Evolutionary conservation across 1,139 yeast genomes (phyloP).

Genomic region (Blastobotrys proliferans): DNA sequence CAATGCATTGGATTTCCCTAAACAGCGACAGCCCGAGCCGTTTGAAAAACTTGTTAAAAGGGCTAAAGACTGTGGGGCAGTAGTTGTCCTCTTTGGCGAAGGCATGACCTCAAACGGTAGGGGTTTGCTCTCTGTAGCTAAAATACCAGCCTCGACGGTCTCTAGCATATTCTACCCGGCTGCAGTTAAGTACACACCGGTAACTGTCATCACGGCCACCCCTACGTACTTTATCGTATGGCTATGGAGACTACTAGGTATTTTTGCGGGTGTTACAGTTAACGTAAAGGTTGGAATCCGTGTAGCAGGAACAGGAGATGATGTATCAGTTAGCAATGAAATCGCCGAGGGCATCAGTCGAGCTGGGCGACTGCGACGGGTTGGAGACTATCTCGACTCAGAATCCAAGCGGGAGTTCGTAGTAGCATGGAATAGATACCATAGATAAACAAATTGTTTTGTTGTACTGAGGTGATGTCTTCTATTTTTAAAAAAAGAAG

Average conservation of each 20-base stretch:
- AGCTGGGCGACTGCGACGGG: slow-evolving; percentile 33
- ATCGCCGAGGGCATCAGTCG: slow-evolving; percentile 28
- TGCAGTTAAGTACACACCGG: slow-evolving; percentile 34
- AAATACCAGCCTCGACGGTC: slow-evolving; percentile 15
- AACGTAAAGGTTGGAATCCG: slow-evolving; percentile 25
- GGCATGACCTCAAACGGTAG: slow-evolving; percentile 42
- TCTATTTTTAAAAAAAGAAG: too few relatives aligned
- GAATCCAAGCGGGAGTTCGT: slow-evolving; percentile 32
- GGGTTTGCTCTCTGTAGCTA: slow-evolving; percentile 34
- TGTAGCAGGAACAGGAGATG: slow-evolving; percentile 15
- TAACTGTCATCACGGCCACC: slow-evolving; percentile 26
- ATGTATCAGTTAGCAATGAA: slow-evolving; percentile 17
- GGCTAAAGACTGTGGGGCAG: slow-evolving; percentile 26
- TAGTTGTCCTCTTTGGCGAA: slow-evolving; percentile 36
- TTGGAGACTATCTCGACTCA: slow-evolving; percentile 33
- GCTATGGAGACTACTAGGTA: slow-evolving; percentile 13
- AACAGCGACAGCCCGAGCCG: slow-evolving; percentile 1
- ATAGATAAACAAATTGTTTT: too few relatives aligned
- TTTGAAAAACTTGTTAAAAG: slow-evolving; percentile 18
- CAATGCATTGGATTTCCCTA: slow-evolving; percentile 14
- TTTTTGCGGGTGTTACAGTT: slow-evolving; percentile 22
- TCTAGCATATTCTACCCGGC: slow-evolving; percentile 27
- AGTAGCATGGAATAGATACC: slow-evolving; percentile 27
- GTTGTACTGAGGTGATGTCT: too few relatives aligned
- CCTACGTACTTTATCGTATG: slow-evolving; percentile 19